Evolutionary conservation across 148 eudicot genomes (phyloP).

Genomic region (Persicaria maculosa): DNA sequence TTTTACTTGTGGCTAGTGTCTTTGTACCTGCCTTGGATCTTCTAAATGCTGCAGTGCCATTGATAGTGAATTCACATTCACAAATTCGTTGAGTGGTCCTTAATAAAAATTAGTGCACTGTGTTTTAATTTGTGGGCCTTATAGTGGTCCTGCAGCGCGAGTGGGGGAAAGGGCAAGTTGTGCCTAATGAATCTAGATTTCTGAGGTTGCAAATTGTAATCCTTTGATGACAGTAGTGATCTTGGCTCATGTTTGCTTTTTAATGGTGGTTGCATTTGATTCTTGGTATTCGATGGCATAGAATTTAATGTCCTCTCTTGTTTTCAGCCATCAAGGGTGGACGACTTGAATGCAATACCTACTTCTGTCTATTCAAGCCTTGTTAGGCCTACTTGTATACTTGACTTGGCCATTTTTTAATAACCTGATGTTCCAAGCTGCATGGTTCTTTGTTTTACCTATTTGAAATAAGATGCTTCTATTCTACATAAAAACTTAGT

Average conservation of each 20-base stretch:
- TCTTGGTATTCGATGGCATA: constrained; percentile 9
- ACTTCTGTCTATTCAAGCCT: background rate
- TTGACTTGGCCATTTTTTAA: background rate
- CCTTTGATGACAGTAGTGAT: background rate
- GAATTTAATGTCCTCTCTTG: constrained; percentile 3
- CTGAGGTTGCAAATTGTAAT: constrained; percentile 2
- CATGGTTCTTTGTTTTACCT: too few species aligned
- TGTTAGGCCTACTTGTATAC: background rate
- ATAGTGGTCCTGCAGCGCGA: constrained; percentile 10
- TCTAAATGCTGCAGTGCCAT: background rate
- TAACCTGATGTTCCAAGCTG: background rate
- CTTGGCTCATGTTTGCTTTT: constrained; percentile 4
- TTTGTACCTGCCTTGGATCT: background rate
- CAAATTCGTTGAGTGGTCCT: background rate
- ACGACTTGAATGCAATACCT: background rate
- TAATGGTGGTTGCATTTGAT: constrained; percentile 9
- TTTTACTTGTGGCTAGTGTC: background rate
- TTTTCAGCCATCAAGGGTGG: background rate
- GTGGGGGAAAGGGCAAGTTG: background rate
- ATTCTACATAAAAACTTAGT: background rate
- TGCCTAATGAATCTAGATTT: background rate
- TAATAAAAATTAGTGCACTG: background rate
- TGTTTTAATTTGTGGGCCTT: constrained; percentile 1
- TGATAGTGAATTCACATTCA: constrained; percentile 2
- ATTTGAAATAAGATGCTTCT: background rate